phyloP scores from a whole-genome alignment of 192 early-diverging fungal genomes.

The Thoreauomyces humboldtii region DNA sequence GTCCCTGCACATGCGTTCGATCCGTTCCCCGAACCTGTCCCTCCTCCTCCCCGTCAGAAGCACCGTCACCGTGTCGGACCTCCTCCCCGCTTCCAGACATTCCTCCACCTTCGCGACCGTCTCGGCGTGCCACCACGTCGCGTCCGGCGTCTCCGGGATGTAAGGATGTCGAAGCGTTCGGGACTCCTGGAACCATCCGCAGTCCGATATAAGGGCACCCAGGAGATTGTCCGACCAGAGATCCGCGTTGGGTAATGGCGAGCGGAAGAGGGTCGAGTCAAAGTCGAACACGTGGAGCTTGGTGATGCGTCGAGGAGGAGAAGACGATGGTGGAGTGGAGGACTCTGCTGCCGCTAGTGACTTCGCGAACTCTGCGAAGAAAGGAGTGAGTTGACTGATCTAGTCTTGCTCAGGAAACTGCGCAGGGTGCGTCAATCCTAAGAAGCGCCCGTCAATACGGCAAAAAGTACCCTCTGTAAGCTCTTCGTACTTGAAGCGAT shows the following conservation, averaged over 20 bases:
- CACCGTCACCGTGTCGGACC: constrained; percentile 20
- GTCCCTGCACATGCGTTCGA: constrained; percentile 29
- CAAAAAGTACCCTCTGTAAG: too few relatives aligned
- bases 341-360: too few relatives aligned
- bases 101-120: neutral
- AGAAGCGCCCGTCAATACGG: too few relatives aligned
- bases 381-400: too few relatives aligned
- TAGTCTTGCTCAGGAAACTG: too few relatives aligned
- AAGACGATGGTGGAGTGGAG: neutral
- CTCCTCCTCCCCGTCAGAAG: constrained; percentile 46
- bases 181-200: constrained; percentile 49
- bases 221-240: constrained; percentile 37
- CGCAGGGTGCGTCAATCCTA: too few relatives aligned
- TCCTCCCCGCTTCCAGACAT: neutral
- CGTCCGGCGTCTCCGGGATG: constrained; percentile 37
- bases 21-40: constrained; percentile 44
- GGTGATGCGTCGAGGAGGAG: constrained; percentile 18
- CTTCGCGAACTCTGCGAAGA: too few relatives aligned
- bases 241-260: constrained; percentile 46
- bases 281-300: constrained; percentile 49
- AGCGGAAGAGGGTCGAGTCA: constrained; percentile 55
- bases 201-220: constrained; percentile 48
- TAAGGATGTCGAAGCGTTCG: constrained; percentile 42
- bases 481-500: too few relatives aligned
- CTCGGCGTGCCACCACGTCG: constrained; percentile 42